phyloP scores from a whole-genome alignment of 2,329 filamentous ascomycete genomes.

The Xylariales sp. region DNA sequence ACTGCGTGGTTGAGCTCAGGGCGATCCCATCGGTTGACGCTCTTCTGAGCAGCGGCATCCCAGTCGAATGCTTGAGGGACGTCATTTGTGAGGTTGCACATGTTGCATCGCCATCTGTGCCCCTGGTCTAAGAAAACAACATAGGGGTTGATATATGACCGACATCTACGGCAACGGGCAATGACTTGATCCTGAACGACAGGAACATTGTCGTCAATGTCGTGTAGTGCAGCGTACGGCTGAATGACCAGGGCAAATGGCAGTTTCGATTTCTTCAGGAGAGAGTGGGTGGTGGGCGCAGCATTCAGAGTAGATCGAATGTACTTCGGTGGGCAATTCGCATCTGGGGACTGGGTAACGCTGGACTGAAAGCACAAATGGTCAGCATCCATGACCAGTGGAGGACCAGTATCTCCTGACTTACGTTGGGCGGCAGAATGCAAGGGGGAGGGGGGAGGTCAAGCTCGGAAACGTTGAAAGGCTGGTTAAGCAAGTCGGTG shows the following conservation, averaged over 20 bases:
- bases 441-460: slow-evolving; percentile 89
- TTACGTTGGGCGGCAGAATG: slow-evolving; percentile 84
- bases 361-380: slow-evolving; percentile 62
- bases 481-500: slow-evolving; percentile 85
- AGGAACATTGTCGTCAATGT: slow-evolving; percentile 85
- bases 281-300: slow-evolving; percentile 83
- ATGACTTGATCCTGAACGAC: slow-evolving; percentile 97
- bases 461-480: slow-evolving; percentile 89
- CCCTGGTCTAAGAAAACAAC: slow-evolving; percentile 95
- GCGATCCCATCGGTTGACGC: slow-evolving; percentile 85
- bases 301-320: slow-evolving; percentile 93
- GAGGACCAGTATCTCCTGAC: too few relatives aligned
- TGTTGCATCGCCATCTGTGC: slow-evolving; percentile 97
- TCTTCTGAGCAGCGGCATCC: slow-evolving; percentile 89
- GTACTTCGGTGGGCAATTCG: slow-evolving; percentile 91
- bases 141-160: slow-evolving; percentile 97
- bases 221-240: slow-evolving; percentile 88
- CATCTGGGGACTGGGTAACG: slow-evolving; percentile 82
- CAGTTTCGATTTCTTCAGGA: slow-evolving; percentile 94
- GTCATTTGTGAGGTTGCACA: slow-evolving; percentile 98
- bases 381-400: too few relatives aligned
- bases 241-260: slow-evolving; percentile 95
- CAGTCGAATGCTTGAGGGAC: slow-evolving; percentile 99
- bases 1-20: slow-evolving; percentile 94
- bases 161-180: slow-evolving; percentile 88